Base-by-base conservation (phyloP, 192 early-diverging fungal genomes). In the Linnemannia exigua region DNA sequence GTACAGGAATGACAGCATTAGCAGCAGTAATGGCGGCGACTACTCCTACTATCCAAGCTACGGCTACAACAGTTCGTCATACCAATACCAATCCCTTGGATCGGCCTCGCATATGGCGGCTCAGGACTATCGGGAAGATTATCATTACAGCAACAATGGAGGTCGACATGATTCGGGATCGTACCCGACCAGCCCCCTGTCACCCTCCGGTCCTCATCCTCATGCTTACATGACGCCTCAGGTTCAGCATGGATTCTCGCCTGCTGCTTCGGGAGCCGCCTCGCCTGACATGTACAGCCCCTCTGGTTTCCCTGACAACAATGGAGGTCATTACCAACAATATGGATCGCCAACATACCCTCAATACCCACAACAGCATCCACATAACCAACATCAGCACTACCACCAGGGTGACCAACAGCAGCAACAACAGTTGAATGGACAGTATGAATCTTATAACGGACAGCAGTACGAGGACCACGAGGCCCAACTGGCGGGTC, bases 1-100 rank as follows among this genome's bases (percentile, higher is more conserved):
- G 0, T 82, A 82, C 36, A 82, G 84, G 74, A 80, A 86, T 58
- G 84, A 86, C 31, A 86, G 84, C 51, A 86, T 86, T 46, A 79
- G 77, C 71, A 79, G 77, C 67, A 86, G 84, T 31, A 70, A 71
- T 37, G 74, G 69, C n/a, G 77, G 84, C 20, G 78, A 79, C 35
- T 86, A 86, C 37, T 70, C 73, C 8, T 86, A 86, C 66, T 86
- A 79, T 33, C 63, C 84, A 19, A 73, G 46, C 69, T 79, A 80
- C 48, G 58, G 74, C 1, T 86, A 86, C 66, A 74, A 74, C 17
- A 31, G 58, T 25, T 80, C 84, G 9, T 80, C 84, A 4, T 86
- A 86, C 44, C 84, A 71, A 19, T 86, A 86, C 35, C 84, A 79
- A 48, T 86, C 84, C 20, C 50, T 86, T 3, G 84, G 78, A 25